These are phyloP conservation scores for Babesia gibsoni DNA, from an alignment of 169 alveolate genomes.

Conservation along the genomic window DNA sequence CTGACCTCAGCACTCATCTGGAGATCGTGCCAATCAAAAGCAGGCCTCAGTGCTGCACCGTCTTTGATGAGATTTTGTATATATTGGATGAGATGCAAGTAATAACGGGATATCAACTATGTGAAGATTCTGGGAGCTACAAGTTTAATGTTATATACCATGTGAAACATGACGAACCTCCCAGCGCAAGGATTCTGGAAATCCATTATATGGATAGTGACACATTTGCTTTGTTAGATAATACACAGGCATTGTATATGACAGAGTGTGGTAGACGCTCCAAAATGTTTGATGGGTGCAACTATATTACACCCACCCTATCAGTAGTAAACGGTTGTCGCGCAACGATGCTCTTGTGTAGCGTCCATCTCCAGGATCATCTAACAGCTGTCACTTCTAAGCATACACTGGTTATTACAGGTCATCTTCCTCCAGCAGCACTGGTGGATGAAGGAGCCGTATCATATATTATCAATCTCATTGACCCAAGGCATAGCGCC, in stretches of 20 bases:
- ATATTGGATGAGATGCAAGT: neutral
- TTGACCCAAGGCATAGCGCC: slow-evolving; percentile 9
- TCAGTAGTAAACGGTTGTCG: neutral
- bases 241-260: slow-evolving; percentile 1
- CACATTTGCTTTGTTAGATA: slow-evolving; percentile 2
- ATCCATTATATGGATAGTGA: neutral
- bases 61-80: slow-evolving; percentile 1
- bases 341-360: slow-evolving; percentile 7
- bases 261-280: neutral
- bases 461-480: neutral
- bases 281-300: slow-evolving; percentile 11
- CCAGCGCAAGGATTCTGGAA: neutral
- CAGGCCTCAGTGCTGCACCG: slow-evolving; percentile 33
- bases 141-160: slow-evolving; percentile 22
- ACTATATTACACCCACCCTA: neutral
- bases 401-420: neutral
- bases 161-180: neutral
- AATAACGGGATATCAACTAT: slow-evolving; percentile 17
- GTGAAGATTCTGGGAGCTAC: neutral
- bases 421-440: neutral
- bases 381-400: slow-evolving; percentile 1
- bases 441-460: slow-evolving; percentile 18
- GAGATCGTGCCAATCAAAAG: slow-evolving; percentile 19
- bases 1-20: slow-evolving; percentile 1
- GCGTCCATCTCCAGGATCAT: slow-evolving; percentile 2